Evolutionary conservation across 1,284 basidiomycete genomes (phyloP), one percentile per base, ranked within the genome.

Genomic region (Phlebopus sp.): DNA sequence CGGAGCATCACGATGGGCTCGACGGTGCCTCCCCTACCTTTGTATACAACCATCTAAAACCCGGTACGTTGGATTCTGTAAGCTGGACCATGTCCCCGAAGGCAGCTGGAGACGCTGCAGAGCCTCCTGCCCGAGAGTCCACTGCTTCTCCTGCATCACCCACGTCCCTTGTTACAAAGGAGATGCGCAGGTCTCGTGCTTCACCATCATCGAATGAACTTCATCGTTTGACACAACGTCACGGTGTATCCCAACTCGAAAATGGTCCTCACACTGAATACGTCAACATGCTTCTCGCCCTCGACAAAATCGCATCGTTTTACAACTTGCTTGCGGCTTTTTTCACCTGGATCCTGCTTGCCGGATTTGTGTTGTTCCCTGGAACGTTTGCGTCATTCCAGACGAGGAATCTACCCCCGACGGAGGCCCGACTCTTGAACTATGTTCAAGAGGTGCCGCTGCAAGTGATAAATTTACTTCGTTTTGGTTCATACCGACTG

Each of bases 291-390:
- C 11, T 37, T 15, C 23, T 29, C 18, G 35, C 23, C 5, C 11
- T 37, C n/a, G 19, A 47, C 14, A n/a, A 19, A 25, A 42, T 32
- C 29, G 7, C 37, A 40, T 10, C 23, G 14, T 7, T 31, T 7
- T 46, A 32, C 21, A 31, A 44, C 25, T 21, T 44, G 27, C 9
- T 44, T 14, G 35, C 35, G 25, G 25, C 23, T 18, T 44, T 44
- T 21, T 44, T 18, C 17, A 15, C 43, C 3, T 37, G 43, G 43
- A 36, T 44, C 34, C 29, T 44, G 29, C 35, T 44, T 9, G 23
- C 35, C 5, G 75, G 76, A 5, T 77, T 77, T 53, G 67, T 78
- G 11, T 62, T 77, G 29, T 75, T 78, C 57, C 76, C 76, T 3
- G 74, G 74, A 32, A 77, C 75, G 21, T 78, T 78, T 59, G 66